Evolutionary conservation across 148 eudicot species (phyloP).

Genomic region (Cornus suecica): DNA sequence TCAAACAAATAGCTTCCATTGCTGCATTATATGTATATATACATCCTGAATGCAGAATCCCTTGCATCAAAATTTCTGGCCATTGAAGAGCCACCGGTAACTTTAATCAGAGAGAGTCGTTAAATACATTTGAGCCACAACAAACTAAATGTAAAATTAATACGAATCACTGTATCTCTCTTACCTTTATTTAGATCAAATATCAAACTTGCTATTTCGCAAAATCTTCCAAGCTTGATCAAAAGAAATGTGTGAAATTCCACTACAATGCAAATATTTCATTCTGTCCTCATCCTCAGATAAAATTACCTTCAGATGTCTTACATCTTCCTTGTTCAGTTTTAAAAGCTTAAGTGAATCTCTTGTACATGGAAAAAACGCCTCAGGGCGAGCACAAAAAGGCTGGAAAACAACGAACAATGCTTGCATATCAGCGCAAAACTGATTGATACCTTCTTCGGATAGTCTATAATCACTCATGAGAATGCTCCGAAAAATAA

Average conservation of each 20-base stretch:
- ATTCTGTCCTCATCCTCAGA: slow-evolving; percentile 12
- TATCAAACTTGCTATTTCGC: slow-evolving; percentile 20
- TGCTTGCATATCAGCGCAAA: slow-evolving; percentile 36
- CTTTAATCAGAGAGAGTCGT: neutral
- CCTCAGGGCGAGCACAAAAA: slow-evolving; percentile 51
- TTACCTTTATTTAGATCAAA: neutral
- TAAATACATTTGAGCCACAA: neutral
- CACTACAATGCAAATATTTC: slow-evolving; percentile 15
- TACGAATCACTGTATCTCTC: neutral
- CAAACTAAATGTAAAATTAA: neutral
- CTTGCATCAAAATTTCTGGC: neutral
- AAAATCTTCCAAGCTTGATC: slow-evolving; percentile 33
- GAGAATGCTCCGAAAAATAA: slow-evolving; percentile 34
- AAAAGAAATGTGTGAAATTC: slow-evolving; percentile 29
- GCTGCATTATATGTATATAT: neutral
- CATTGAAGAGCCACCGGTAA: neutral
- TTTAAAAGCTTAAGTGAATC: slow-evolving; percentile 39
- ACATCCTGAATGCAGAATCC: no score
- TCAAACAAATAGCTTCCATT: neutral
- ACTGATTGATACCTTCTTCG: slow-evolving; percentile 26
- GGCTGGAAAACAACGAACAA: slow-evolving; percentile 36
- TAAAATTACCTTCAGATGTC: slow-evolving; percentile 16
- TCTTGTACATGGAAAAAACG: slow-evolving; percentile 43
- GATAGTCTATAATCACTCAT: slow-evolving; percentile 26
- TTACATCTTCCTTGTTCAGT: slow-evolving; percentile 23